Evolutionary conservation across 73 alveolate species (phyloP).

Genomic region (Symbiodinium pilosum): DNA sequence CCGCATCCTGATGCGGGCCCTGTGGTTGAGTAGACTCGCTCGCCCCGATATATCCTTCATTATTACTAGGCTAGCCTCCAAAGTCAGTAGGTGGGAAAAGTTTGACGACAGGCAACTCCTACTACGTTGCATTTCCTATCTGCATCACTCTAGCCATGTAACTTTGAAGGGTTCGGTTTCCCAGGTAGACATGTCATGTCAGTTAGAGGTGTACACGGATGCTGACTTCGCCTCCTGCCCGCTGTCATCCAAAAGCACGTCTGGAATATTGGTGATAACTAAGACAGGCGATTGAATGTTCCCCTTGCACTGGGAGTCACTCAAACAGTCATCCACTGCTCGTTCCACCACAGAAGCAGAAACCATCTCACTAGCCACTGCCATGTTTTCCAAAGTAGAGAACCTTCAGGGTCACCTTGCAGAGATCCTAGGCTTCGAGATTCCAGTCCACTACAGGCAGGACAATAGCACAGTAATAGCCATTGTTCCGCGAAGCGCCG

Average conservation of each 20-base stretch:
- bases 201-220: background rate
- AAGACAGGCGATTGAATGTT: background rate
- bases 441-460: too few species aligned
- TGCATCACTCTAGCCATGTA: background rate
- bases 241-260: background rate
- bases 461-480: too few species aligned
- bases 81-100: background rate
- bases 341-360: too few species aligned
- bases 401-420: background rate
- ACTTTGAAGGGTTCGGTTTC: background rate
- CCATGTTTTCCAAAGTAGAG: background rate
- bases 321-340: background rate
- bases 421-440: background rate
- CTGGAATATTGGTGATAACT: background rate
- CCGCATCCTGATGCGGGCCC: background rate
- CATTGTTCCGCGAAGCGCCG: background rate
- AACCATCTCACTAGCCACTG: background rate
- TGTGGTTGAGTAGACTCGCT: background rate
- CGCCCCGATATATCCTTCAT: background rate
- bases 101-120: background rate
- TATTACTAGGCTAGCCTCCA: background rate
- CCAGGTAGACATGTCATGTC: background rate
- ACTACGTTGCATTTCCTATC: background rate
- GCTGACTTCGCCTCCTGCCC: background rate
- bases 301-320: background rate